These are phyloP conservation scores for Colletotrichum echinochloae DNA, from an alignment of 2,329 filamentous ascomycete genomes.

Conservation along the genomic window DNA sequence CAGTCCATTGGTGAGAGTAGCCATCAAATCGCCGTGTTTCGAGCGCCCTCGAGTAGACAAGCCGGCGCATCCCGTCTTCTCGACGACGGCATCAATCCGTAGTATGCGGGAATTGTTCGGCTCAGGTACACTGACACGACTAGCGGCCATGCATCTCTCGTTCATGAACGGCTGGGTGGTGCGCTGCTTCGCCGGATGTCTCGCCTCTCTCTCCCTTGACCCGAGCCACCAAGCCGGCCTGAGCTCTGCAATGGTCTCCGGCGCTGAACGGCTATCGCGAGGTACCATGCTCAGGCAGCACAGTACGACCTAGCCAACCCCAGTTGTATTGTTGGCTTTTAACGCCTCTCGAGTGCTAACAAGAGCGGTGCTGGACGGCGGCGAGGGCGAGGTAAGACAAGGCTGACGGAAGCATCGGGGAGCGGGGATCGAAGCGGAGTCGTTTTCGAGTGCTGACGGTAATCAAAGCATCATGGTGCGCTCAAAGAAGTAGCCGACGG, in stretches of 20 bases:
- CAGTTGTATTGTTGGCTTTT: not conserved
- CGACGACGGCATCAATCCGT: not conserved
- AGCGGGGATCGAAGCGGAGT: not conserved
- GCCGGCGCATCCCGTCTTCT: not conserved
- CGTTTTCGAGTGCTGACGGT: not conserved
- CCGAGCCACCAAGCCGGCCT: not conserved
- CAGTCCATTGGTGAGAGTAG: not conserved
- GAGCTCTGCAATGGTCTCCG: not conserved
- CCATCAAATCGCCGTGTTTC: not conserved
- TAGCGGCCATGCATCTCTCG: too few relatives aligned
- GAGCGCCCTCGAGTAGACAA: not conserved
- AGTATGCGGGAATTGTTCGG: not conserved
- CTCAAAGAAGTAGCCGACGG: not conserved
- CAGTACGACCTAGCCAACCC: not conserved
- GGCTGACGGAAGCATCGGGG: not conserved
- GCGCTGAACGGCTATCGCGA: not conserved
- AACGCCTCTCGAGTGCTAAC: too few relatives aligned
- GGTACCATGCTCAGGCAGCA: not conserved
- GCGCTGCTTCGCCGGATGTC: not conserved
- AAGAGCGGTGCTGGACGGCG: not conserved
- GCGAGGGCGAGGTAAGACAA: not conserved
- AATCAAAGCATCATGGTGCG: not conserved
- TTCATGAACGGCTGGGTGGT: not conserved
- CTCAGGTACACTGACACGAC: not conserved
- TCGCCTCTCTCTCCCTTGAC: not conserved